These are phyloP conservation scores for Moelleriella libera DNA, from an alignment of 2,329 filamentous ascomycete species.

Conservation along the genomic window DNA sequence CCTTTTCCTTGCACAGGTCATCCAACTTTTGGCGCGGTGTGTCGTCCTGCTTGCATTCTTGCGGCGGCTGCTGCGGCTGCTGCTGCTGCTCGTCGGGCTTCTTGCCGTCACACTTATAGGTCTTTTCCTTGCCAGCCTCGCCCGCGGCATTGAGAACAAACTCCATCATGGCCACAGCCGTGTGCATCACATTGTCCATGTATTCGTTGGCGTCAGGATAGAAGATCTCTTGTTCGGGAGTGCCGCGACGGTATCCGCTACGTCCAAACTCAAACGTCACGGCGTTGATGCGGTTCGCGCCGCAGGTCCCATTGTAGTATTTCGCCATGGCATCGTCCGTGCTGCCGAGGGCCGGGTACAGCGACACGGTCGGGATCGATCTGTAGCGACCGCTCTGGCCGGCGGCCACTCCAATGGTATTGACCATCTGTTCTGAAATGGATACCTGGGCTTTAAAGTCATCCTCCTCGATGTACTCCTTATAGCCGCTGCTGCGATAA, in stretches of 20 bases:
- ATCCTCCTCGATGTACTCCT: slow-evolving; percentile 26
- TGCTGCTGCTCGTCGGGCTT: neutral
- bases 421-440: slow-evolving; percentile 19
- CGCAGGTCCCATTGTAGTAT: slow-evolving; percentile 21
- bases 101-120: neutral
- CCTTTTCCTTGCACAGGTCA: too few relatives aligned
- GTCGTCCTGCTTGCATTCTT: too few relatives aligned
- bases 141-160: slow-evolving; percentile 14
- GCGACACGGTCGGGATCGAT: slow-evolving; percentile 21
- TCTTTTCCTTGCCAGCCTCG: neutral
- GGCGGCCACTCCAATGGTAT: slow-evolving; percentile 23
- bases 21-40: too few relatives aligned
- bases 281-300: slow-evolving; percentile 23
- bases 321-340: slow-evolving; percentile 30
- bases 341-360: neutral
- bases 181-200: slow-evolving; percentile 28
- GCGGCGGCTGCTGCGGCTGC: too few relatives aligned
- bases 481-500: slow-evolving; percentile 27
- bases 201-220: slow-evolving; percentile 30
- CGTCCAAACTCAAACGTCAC: slow-evolving; percentile 33
- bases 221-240: slow-evolving; percentile 13
- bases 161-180: slow-evolving; percentile 33
- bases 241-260: neutral
- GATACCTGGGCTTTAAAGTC: slow-evolving; percentile 20
- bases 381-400: slow-evolving; percentile 7